Evolutionary conservation across 2,329 filamentous ascomycete genomes (phyloP).

Genomic region (Fusarium luffae): DNA sequence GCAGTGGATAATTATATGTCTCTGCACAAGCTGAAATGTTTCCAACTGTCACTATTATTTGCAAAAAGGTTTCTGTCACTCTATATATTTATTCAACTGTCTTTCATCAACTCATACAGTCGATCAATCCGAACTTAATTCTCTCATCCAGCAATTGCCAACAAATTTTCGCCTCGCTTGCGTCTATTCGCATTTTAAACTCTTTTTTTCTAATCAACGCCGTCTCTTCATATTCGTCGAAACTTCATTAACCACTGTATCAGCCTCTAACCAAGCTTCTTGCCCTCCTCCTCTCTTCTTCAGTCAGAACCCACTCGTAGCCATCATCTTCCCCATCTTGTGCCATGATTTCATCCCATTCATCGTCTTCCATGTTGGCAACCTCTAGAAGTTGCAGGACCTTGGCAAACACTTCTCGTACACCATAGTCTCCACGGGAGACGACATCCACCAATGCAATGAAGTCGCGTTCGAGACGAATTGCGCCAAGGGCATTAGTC

Average conservation of each 20-base stretch:
- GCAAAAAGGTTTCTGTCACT: not conserved
- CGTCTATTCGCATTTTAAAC: conserved; percentile 15
- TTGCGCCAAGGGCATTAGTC: conserved; percentile 83
- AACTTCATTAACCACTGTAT: conserved; percentile 21
- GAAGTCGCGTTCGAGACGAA: conserved; percentile 86
- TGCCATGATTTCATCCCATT: conserved; percentile 81
- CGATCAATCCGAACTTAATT: not conserved
- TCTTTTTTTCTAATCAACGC: conserved; percentile 30
- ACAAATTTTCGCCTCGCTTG: conserved; percentile 15
- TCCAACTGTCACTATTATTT: not conserved
- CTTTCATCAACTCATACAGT: not conserved
- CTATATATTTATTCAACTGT: not conserved
- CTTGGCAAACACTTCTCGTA: conserved; percentile 80
- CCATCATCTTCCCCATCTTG: conserved; percentile 65
- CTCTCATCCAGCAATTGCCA: not conserved
- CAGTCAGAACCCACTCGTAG: conserved; percentile 76
- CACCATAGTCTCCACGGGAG: conserved; percentile 76
- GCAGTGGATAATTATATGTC: not conserved
- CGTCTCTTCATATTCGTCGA: conserved; percentile 10
- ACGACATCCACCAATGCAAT: conserved; percentile 77
- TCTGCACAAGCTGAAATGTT: not conserved
- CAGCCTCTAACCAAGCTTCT: conserved; percentile 70
- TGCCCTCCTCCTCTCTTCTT: conserved; percentile 79
- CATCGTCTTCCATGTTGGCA: conserved; percentile 94
- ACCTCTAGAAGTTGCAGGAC: conserved; percentile 86